Evolutionary conservation across 1,139 yeast genomes (phyloP), one percentile per base, ranked within the genome.

Genomic region (Blastobotrys persicus): DNA sequence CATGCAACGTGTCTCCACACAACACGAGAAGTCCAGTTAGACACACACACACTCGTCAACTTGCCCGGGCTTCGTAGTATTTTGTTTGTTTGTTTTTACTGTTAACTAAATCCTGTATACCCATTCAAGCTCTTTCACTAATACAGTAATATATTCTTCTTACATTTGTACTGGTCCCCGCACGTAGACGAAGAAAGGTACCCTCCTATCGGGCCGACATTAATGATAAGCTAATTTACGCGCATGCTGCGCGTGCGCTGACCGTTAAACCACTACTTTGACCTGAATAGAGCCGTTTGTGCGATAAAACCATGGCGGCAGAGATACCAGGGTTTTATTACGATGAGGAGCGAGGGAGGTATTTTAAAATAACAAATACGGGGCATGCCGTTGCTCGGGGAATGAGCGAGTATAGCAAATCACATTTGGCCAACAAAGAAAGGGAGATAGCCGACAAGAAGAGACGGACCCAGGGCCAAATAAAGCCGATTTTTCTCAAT

Each of bases 1-100:
- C 67, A 88, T 89, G 96, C 92, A 87, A 81, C 86, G 97, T 81
- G 96, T 89, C 62, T 89, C 96, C 63, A 89, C 96, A 75, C 96
- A 88, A 78, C 97, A 89, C 78, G 97, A 89, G 80, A 77, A 78
- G 70, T 73, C 65, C 44, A 61, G 63, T 47, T 68, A 53, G 45
- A 31, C 33, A 13, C 16, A n/a, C n/a, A n/a, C n/a, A n/a, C n/a
- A n/a, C n/a, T n/a, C n/a, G n/a, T n/a, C n/a, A n/a, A n/a, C n/a
- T n/a, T 3, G 33, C 12, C 14, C 33, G 12, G 14, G 13, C 14
- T 14, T 31, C 33, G 33, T n/a, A n/a, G n/a, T n/a, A 19, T 11
- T 26, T 26, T 44, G 31, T 3, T 19, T 23, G 11, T 17, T 34
- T 32, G 42, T 40, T 44, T 31, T 23, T 17, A 16, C n/a, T 31